Base-by-base conservation (phyloP, 1,284 basidiomycete genomes). In the Malassezia slooffiae region DNA sequence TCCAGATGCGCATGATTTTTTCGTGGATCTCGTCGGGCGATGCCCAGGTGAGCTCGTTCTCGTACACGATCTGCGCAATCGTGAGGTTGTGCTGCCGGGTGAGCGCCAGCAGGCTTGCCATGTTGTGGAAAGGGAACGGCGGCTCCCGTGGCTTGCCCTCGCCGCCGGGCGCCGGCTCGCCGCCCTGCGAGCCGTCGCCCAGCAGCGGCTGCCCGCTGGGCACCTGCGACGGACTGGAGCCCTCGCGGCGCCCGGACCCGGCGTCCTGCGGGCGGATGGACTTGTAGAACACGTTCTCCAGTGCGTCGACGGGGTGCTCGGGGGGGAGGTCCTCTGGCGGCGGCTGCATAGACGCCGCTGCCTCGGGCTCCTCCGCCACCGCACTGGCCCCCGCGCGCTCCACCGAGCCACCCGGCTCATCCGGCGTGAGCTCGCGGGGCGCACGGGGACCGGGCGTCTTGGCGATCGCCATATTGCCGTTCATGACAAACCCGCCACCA, bases 241-340 rank as follows among this genome's bases (percentile, higher is more conserved):
- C 76, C 13, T 54, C 37, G 6, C 58, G 47, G 23, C 90, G 78
- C 20, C 82, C 81, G 16, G 78, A 79, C 41, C 83, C 81, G 5
- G 90, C 89, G 10, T 76, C 75, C 37, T 75, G 73, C 67, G 88
- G 85, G 64, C 88, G 79, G n/a, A 90, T 83, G n/a, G 85, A 81
- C 69, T 88, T 88, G 76, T 95, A 95, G 70, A 87, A 95, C 54
- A 95, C 70, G 69, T 96, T 95, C 72, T 96, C 90, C 60, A 87
- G 82, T 57, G 57, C 56, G 32, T 68, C 84, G 80, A 84, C 67
- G 3, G 70, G 70, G 31, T 43, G 45, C 9, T 20, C 13, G n/a
- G 33, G 24, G 6, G 23, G 22, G 12, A 26, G 7, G 11, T 16
- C 22, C 12, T 31, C 24, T 4, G 16, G 30, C 4, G 38, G 10